Conservation (phyloP, 176 grass and related monocot genomes). For the Phyllostachys edulis region DNA sequence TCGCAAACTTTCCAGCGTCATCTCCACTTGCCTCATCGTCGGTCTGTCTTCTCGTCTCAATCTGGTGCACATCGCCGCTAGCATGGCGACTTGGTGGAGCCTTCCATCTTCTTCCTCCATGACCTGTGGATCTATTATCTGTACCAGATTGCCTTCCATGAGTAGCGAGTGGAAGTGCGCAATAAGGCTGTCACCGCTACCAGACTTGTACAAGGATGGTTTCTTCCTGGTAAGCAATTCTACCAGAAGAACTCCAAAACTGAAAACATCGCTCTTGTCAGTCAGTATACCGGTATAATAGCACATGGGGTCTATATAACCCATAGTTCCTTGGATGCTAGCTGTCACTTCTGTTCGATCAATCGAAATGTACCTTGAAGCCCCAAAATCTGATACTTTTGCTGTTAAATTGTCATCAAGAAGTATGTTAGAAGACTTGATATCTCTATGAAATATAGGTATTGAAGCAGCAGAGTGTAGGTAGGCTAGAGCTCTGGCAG, state of each 20-base stretch:
- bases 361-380: constrained; percentile 51
- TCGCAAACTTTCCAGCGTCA: too few species aligned
- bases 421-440: constrained; percentile 58
- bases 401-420: constrained; percentile 48
- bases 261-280: constrained; percentile 65
- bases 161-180: constrained; percentile 20
- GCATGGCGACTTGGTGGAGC: constrained; percentile 12
- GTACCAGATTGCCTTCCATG: not conserved
- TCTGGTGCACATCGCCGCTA: constrained; percentile 4
- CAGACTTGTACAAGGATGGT: not conserved
- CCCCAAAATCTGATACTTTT: constrained; percentile 62
- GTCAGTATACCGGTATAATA: constrained; percentile 47
- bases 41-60: too few species aligned
- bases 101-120: constrained; percentile 1
- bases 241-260: constrained; percentile 50
- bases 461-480: constrained; percentile 48
- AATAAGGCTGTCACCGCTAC: constrained; percentile 12
- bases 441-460: constrained; percentile 52
- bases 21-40: too few species aligned
- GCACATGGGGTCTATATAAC: constrained; percentile 62
- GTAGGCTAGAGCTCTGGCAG: constrained; percentile 50
- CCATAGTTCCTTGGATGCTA: constrained; percentile 58
- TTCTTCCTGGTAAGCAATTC: constrained; percentile 54
- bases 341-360: constrained; percentile 44
- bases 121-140: constrained; percentile 35